Base-by-base conservation (phyloP, 441 rosid species). In the Erodium trifolium region DNA sequence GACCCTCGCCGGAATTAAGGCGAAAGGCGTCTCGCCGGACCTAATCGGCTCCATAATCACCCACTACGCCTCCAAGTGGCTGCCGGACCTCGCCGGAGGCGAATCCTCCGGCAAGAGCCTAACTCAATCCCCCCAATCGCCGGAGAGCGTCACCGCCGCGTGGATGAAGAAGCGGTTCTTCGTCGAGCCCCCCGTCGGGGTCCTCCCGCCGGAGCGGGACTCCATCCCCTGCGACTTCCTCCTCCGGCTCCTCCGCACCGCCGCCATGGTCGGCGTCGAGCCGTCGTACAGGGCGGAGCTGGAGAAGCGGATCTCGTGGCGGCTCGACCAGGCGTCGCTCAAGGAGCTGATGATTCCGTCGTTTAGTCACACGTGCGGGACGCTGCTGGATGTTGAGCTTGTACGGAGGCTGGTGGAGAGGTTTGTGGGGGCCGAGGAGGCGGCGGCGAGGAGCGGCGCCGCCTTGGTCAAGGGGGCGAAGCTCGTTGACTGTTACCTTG, bases 321-420 rank as follows among this genome's bases (percentile, higher is more conserved):
- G 87, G 70, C 84, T 92, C 0, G 98, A 92, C 68, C 86, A 84
- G 71, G 96, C 98, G 63, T 87, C 96, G 0, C 70, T 92, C 59
- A 88, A 85, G 63, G 98, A 92, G 77, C 62, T 92, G 9, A 79
- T 92, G 97, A 87, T 93, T 71, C 98, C 98, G 0, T 88, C 93
- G 1, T 93, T 93, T 7, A 90, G 93, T 71, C 97, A 90, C 78
- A 85, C 87, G 2, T 82, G 91, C 51, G 85, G 82, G 62, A 84
- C 93, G 13, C 65, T 92, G 72, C 81, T 92, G 0, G 98, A 92
- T 12, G 85, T 88, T 2, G 92, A 84, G 84, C 84, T 90, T 1
- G 82, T 87, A 49, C 78, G 74, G 66, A 78, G 97, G 66, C 68
- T 92, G 70, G 93, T 88, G 67, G 78, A 63, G 82, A 80, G 83